Base-by-base conservation (phyloP, 495 filamentous ascomycete genomes). In the Hypoxylon rickii region DNA sequence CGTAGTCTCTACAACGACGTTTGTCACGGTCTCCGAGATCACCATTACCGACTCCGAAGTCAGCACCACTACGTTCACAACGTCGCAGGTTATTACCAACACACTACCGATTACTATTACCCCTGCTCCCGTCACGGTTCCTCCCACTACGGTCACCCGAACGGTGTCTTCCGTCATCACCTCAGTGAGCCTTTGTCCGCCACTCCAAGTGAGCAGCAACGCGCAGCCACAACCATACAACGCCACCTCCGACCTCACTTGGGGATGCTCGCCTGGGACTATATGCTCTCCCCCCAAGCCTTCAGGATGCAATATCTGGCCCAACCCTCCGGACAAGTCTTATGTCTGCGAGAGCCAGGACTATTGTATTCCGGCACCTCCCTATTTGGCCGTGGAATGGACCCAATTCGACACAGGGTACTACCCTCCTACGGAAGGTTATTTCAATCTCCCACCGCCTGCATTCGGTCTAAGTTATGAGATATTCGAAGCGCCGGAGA, bases 371-470 rank as follows among this genome's bases (percentile, higher is more conserved):
- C 58, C 62, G 7, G 61, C 78, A 21, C 80, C 78, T 1, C 40
- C 68, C 1, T 74, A 70, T 50, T 59, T 61, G 7, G 53, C 56
- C 6, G 68, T 78, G 1, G 45, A 63, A 13, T 83, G 81, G 75
- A 66, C 71, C 1, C 56, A 60, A 2, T 71, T 77, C 36, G 31
- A 70, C 37, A 76, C 81, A 3, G 55, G 68, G 37, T 75, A 71
- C 69, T 84, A 78, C 69, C 79, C 81, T 12, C 69, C 80, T 13
- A 76, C 75, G 8, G 58, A 74, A 2, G 78, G 75, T 3, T 88
- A 87, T 61, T 89, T 83, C 71, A 81, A 88, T 36, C 75, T 89
- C n/a, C 70, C 82, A 15, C 87, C 87, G 4, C 57, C 65, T 1
- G 73, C 72, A 12, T 90, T 90, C 60, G 85, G 84, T 6, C 61